These are phyloP conservation scores for Gryganskiella cystojenkinii DNA, from an alignment of 192 early-diverging fungal genomes.

Conservation along the genomic window DNA sequence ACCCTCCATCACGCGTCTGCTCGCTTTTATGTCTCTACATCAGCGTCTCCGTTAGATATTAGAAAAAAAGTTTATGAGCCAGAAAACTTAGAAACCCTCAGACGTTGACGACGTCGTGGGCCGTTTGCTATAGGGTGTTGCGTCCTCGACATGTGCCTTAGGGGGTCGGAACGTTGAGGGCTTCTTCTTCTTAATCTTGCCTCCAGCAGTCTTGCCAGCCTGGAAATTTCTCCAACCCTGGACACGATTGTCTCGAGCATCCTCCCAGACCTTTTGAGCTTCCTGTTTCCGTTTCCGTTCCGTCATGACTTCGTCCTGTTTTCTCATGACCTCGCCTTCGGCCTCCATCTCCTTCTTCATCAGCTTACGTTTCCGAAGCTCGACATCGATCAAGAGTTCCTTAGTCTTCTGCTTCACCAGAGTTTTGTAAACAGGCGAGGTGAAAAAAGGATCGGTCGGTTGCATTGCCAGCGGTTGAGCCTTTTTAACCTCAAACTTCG, in stretches of 20 bases:
- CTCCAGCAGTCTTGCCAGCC: constrained; percentile 54
- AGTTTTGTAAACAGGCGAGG: constrained; percentile 53
- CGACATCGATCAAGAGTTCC: constrained; percentile 62
- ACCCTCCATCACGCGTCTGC: too few relatives aligned
- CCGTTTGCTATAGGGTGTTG: constrained; percentile 50
- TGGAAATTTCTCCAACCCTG: constrained; percentile 71
- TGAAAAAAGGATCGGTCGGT: constrained; percentile 58
- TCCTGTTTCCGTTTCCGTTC: constrained; percentile 67
- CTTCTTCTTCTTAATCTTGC: constrained; percentile 63
- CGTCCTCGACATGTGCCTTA: constrained; percentile 50
- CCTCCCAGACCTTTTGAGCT: constrained; percentile 68
- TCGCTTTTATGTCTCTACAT: too few relatives aligned
- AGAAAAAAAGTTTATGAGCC: too few relatives aligned
- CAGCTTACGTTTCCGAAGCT: constrained; percentile 59
- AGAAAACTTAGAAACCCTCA: constrained; percentile 45
- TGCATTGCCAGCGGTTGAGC: constrained; percentile 45
- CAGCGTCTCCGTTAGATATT: too few relatives aligned
- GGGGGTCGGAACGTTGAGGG: constrained; percentile 54
- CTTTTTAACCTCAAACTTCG: constrained; percentile 58
- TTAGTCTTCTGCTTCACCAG: constrained; percentile 62
- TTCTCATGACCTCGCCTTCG: constrained; percentile 59
- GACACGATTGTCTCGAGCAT: constrained; percentile 64
- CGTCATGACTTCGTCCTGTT: constrained; percentile 61
- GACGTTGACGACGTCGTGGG: constrained; percentile 48
- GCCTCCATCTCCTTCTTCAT: constrained; percentile 69